These are phyloP conservation scores for Pseudopithomyces chartarum DNA, from an alignment of 2,329 filamentous ascomycete genomes.

Conservation along the genomic window DNA sequence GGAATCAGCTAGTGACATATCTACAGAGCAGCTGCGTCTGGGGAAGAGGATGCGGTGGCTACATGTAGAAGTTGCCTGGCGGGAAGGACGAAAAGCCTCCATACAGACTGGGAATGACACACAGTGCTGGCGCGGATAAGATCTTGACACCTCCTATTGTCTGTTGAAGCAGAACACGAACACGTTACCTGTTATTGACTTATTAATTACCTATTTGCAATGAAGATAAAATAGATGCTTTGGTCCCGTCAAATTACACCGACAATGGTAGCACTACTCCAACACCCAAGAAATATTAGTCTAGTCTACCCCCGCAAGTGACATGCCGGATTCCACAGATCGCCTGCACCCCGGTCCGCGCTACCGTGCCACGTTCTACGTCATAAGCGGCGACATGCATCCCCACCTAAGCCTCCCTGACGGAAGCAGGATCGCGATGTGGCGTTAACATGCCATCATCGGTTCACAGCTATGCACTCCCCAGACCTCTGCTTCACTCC, in stretches of 20 bases:
- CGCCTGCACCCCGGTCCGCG: constrained; percentile 1
- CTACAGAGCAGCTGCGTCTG: neutral
- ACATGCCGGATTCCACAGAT: constrained; percentile 2
- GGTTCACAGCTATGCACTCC: neutral
- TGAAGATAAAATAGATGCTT: no score
- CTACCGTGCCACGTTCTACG: constrained; percentile 31
- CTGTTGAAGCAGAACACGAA: neutral
- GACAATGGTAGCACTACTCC: no score
- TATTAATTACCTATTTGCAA: neutral
- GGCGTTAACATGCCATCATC: constrained; percentile 14
- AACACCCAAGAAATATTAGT: no score
- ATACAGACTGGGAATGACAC: constrained; percentile 2
- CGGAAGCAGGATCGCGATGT: constrained; percentile 34
- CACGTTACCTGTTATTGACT: neutral
- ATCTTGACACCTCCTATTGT: constrained; percentile 3
- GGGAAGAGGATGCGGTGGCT: constrained; percentile 1
- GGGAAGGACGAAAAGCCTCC: neutral
- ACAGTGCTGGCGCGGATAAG: neutral
- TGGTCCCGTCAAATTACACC: no score
- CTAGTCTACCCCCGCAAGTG: constrained; percentile 1
- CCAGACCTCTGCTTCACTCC: neutral
- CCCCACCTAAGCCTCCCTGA: constrained; percentile 4
- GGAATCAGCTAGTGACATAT: neutral
- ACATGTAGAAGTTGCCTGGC: neutral
- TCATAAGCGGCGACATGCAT: constrained; percentile 28